A percentile compares a stretch with the other conserved stretches of the same genome.
Conservation (phyloP, 23 red algal genomes). For the Gracilaria gracilis region DNA sequence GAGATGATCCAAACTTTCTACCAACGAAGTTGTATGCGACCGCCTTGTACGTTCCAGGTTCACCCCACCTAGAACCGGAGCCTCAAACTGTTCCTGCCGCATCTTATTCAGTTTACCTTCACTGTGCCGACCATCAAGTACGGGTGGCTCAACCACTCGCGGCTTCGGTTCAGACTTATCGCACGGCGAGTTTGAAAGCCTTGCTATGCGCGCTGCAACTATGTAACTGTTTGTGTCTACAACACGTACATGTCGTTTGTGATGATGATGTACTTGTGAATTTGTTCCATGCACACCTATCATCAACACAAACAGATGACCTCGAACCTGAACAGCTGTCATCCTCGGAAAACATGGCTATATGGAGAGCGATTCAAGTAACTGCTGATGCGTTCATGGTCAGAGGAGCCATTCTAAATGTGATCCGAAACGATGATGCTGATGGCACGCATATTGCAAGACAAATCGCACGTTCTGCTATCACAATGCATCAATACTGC, state of each 20-base stretch:
- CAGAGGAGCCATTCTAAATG: neutral
- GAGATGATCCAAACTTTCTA: conserved; percentile 12
- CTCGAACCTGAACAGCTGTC: neutral
- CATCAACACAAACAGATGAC: neutral
- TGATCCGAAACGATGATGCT: neutral
- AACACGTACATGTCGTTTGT: conserved; percentile 7
- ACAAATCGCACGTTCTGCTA: neutral
- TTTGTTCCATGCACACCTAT: neutral
- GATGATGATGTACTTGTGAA: conserved; percentile 23
- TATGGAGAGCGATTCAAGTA: conserved; percentile 20
- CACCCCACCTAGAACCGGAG: neutral
- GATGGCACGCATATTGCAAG: neutral
- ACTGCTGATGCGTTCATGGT: neutral
- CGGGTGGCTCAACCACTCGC: conserved; percentile 10
- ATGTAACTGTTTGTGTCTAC: conserved; percentile 20
- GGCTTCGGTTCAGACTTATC: conserved; percentile 1
- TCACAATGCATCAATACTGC: conserved; percentile 20
- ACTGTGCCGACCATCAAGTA: conserved; percentile 7
- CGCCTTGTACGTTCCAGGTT: neutral
- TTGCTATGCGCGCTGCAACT: neutral
- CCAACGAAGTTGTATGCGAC: neutral
- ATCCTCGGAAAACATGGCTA: conserved; percentile 23
- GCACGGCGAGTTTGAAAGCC: conserved; percentile 13
- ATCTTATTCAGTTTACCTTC: conserved; percentile 17
- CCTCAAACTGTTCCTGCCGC: conserved; percentile 7